These are phyloP conservation scores for Aspergillus eucalypticola DNA, from an alignment of 2,329 filamentous ascomycete species.

Conservation along the genomic window DNA sequence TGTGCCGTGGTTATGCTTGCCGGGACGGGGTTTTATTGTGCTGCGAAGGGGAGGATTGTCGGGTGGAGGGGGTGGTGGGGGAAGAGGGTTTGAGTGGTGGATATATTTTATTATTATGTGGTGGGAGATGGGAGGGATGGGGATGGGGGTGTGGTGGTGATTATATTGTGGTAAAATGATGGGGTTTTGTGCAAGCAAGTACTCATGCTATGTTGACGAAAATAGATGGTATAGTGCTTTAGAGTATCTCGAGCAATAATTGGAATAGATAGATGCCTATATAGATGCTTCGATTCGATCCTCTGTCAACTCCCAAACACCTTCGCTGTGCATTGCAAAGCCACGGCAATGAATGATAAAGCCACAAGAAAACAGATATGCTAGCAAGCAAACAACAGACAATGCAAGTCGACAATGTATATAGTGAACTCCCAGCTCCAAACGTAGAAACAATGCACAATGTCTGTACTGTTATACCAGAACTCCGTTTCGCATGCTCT, in stretches of 20 bases:
- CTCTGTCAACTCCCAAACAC: slow-evolving; percentile 15
- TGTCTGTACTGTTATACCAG: slow-evolving; percentile 29
- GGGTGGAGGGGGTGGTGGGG: slow-evolving; percentile 20
- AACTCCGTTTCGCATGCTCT: slow-evolving; percentile 50
- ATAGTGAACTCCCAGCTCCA: slow-evolving; percentile 2
- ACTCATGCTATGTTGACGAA: background rate
- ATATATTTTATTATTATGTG: too few species aligned
- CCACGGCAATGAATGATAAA: slow-evolving; percentile 15
- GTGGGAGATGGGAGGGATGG: background rate
- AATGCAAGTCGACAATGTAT: background rate
- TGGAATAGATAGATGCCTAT: background rate
- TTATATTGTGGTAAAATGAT: too few species aligned
- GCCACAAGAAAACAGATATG: background rate
- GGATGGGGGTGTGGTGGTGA: background rate
- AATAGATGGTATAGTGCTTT: background rate
- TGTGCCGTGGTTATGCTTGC: slow-evolving; percentile 30
- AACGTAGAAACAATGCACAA: slow-evolving; percentile 14
- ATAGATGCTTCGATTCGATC: background rate
- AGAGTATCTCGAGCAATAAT: background rate
- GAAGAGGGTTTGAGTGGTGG: slow-evolving; percentile 22
- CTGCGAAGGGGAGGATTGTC: slow-evolving; percentile 26
- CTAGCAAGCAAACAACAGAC: background rate
- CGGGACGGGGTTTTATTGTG: slow-evolving; percentile 25
- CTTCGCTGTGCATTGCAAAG: slow-evolving; percentile 24
- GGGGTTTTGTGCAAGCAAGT: background rate